phyloP scores from a whole-genome alignment of 1,139 yeast species.

The Yamadazyma conglobata region DNA sequence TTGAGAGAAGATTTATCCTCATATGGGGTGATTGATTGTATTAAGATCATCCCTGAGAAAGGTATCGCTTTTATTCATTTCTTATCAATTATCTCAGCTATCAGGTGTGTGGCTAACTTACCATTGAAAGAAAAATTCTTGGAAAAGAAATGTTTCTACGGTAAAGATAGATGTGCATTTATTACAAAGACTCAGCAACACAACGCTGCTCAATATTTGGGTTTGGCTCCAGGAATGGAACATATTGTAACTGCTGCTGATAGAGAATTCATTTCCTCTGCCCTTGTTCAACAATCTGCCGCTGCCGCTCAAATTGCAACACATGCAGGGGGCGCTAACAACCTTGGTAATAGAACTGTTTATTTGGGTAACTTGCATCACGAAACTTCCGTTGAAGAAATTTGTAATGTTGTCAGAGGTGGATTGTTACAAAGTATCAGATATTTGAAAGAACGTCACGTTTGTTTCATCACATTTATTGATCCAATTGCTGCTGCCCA shows the following conservation, averaged over 20 bases:
- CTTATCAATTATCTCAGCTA: conserved; percentile 54
- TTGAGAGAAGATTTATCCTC: conserved; percentile 46
- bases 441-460: conserved; percentile 74
- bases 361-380: conserved; percentile 86
- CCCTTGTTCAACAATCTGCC: conserved; percentile 63
- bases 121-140: conserved; percentile 53
- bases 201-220: conserved; percentile 93
- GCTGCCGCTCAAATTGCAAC: conserved; percentile 75
- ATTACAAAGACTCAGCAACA: conserved; percentile 95
- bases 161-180: conserved; percentile 65
- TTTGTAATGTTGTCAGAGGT: conserved; percentile 91
- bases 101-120: conserved; percentile 55
- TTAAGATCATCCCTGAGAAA: conserved; percentile 54
- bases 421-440: conserved; percentile 77
- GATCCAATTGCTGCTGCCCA: conserved; percentile 93
- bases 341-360: conserved; percentile 87
- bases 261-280: conserved; percentile 57
- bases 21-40: conserved; percentile 55
- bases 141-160: conserved; percentile 57
- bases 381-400: conserved; percentile 83
- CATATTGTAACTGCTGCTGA: conserved; percentile 80
- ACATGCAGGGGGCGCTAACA: conserved; percentile 72
- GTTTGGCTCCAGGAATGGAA: conserved; percentile 87
- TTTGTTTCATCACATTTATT: conserved; percentile 88
- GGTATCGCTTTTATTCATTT: conserved; percentile 63